Evolutionary conservation across 108 stramenopile genomes (phyloP).

Genomic region (Skeletonema marinoi): DNA sequence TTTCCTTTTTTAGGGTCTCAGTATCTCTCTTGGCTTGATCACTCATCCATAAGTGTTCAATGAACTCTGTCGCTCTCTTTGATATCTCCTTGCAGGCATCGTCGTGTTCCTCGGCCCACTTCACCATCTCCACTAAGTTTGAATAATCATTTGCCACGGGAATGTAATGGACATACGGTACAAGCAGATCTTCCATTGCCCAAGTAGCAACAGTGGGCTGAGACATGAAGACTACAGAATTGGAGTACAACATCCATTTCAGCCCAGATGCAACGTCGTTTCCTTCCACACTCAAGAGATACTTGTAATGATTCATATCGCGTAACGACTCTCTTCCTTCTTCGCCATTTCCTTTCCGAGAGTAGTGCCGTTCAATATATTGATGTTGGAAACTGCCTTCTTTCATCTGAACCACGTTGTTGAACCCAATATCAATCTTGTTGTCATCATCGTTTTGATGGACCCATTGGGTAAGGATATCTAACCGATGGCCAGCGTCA

Average conservation of each 20-base stretch:
- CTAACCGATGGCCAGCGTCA: background rate
- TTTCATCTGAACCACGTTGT: background rate
- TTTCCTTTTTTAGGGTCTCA: background rate
- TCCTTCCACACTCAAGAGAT: slow-evolving; percentile 59
- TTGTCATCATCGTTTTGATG: background rate
- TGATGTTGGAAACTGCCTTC: background rate
- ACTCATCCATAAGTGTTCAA: slow-evolving; percentile 54
- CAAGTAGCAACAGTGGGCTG: no score
- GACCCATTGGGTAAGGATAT: background rate
- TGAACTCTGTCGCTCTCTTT: slow-evolving; percentile 61
- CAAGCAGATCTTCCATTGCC: slow-evolving; percentile 60
- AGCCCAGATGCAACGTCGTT: slow-evolving; percentile 80
- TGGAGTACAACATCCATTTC: no score
- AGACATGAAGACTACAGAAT: no score
- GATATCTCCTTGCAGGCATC: slow-evolving; percentile 57
- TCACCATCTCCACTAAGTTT: slow-evolving; percentile 63
- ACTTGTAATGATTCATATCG: slow-evolving; percentile 1
- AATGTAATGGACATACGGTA: slow-evolving; percentile 79
- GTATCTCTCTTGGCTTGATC: background rate
- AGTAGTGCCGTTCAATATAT: background rate
- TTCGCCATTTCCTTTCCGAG: background rate
- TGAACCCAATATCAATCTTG: background rate
- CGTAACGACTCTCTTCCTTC: background rate
- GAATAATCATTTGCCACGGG: slow-evolving; percentile 57
- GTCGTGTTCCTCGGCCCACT: slow-evolving; percentile 70